Base-by-base conservation (phyloP, 345 rosid genomes). In the Kernera saxatilis region DNA sequence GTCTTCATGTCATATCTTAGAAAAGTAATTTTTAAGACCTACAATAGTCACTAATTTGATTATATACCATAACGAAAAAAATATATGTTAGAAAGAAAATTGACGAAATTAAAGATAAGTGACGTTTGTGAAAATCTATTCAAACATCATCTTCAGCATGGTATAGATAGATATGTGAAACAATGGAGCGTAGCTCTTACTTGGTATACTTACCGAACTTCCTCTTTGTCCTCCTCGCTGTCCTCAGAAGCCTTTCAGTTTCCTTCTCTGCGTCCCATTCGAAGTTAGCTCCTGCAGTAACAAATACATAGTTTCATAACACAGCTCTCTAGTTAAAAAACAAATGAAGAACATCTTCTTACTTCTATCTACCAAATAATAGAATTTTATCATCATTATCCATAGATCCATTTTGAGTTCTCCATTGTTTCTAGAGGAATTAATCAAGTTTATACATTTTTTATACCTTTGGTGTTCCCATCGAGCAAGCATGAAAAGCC, bases 161-260 rank as follows among this genome's bases (percentile, higher is more conserved):
- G 6, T 53, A 1, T 19, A 44, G 52, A 19, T 43, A 14, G 23
- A 41, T 6, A 67, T 27, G n/a, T 13, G 10, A 41, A 62, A 19
- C n/a, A 32, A 37, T n/a, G 53, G 14, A 48, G 35, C 35, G 6
- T 53, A 40, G 19, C 12, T 40, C 3, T 6, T 55, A 30, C 63
- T 33, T 26, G 3, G 26, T 46, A 10, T 62, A 39, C 49, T 60
- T 83, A 75, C 89, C 88, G 40, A 71, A 64, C 76, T 84, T 88
- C 74, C 98, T 79, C 84, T 81, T 95, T 59, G 81, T 77, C 81
- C 94, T 87, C 82, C 98, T 87, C 57, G 98, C 97, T 67, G 65
- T 82, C 75, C 72, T 84, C 80, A 95, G 78, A 64, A 95, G 85
- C 59, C 78, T 69, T 15, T 83, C 79, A 4, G 91, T 85, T 73